Evolutionary conservation across 179 eudicot species (phyloP).

Genomic region (Carnegiea gigantea): DNA sequence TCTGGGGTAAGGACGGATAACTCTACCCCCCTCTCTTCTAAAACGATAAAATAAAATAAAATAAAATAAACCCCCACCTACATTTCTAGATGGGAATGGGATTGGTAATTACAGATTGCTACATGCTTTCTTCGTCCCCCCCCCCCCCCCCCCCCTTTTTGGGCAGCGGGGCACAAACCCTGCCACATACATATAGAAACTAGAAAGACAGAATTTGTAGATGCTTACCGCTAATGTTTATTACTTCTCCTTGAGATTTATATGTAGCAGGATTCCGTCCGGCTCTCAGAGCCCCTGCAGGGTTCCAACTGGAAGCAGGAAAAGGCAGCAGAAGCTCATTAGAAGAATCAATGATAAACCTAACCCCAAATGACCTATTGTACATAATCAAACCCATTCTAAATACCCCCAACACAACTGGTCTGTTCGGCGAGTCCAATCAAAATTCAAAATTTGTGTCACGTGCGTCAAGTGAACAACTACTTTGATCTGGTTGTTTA

Average conservation of each 20-base stretch:
- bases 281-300: slow-evolving; percentile 92
- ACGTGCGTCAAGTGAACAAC: not conserved
- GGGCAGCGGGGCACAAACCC: not conserved
- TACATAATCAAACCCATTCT: not conserved
- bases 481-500: too few relatives aligned
- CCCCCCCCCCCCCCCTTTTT: too few relatives aligned
- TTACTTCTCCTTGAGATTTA: slow-evolving; percentile 56
- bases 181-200: not conserved
- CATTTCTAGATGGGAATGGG: too few relatives aligned
- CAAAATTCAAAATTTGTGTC: not conserved
- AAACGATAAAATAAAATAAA: too few relatives aligned
- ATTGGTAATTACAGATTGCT: not conserved
- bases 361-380: not conserved
- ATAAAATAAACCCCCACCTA: not conserved
- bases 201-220: not conserved
- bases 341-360: not conserved
- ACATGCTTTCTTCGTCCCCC: not conserved
- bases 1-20: not conserved
- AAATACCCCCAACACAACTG: not conserved
- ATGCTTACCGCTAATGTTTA: slow-evolving; percentile 74
- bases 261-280: slow-evolving; percentile 95
- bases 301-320: slow-evolving; percentile 73
- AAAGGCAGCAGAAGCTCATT: slow-evolving; percentile 6
- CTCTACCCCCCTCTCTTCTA: not conserved
- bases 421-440: not conserved